Conservation (phyloP, 2,329 filamentous ascomycete species). For the Penicillium oxalicum region DNA sequence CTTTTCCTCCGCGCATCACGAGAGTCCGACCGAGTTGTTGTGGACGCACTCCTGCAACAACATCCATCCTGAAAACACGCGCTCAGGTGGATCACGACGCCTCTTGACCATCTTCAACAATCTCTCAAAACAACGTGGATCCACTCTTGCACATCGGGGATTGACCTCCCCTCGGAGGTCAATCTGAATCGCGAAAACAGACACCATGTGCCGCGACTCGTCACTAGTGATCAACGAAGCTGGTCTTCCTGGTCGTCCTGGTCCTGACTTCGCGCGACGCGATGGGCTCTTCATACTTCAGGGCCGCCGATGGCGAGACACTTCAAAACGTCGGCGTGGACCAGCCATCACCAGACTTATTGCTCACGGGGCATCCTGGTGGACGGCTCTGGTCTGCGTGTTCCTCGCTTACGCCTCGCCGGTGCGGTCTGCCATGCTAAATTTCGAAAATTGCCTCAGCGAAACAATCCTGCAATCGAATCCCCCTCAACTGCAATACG, state of each 20-base stretch:
- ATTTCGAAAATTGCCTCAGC: constrained; percentile 77
- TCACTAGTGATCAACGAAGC: constrained; percentile 8
- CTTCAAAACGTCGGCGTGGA: constrained; percentile 18
- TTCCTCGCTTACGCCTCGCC: constrained; percentile 30
- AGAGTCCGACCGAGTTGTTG: not conserved
- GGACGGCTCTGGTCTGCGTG: constrained; percentile 20
- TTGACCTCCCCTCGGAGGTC: constrained; percentile 40
- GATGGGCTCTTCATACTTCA: constrained; percentile 10
- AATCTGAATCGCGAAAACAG: constrained; percentile 27
- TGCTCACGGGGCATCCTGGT: constrained; percentile 2
- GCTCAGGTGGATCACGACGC: constrained; percentile 3
- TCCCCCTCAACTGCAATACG: constrained; percentile 68
- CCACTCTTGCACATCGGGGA: constrained; percentile 30
- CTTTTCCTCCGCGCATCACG: not conserved
- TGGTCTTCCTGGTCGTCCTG: not conserved
- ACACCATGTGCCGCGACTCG: constrained; percentile 29
- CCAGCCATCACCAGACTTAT: constrained; percentile 3
- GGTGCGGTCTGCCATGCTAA: constrained; percentile 59
- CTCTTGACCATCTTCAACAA: constrained; percentile 7
- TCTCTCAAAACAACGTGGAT: constrained; percentile 33
- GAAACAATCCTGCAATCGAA: constrained; percentile 53
- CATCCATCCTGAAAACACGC: not conserved
- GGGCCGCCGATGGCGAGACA: constrained; percentile 18
- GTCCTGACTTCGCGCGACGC: constrained; percentile 4
- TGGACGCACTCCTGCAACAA: not conserved